phyloP scores from a whole-genome alignment of 1,284 basidiomycete species.

The Rhodofomes roseus region DNA sequence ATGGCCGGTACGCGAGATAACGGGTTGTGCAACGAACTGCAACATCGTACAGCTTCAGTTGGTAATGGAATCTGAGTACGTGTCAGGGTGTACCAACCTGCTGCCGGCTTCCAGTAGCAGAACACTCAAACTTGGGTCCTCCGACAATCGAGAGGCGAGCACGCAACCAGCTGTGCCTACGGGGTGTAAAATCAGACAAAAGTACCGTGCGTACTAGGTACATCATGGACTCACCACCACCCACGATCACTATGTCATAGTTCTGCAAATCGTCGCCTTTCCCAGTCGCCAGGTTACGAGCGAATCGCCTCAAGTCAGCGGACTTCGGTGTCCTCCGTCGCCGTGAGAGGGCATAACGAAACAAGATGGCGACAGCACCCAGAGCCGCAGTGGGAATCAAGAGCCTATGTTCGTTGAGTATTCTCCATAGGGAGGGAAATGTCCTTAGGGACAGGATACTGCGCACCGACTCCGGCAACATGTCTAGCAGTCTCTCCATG shows the following conservation, averaged over 20 bases:
- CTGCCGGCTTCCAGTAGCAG: slow-evolving; percentile 63
- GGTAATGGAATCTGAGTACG: background rate
- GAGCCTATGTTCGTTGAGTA: background rate
- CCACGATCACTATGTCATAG: slow-evolving; percentile 62
- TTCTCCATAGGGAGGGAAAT: background rate
- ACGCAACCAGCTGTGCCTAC: slow-evolving; percentile 68
- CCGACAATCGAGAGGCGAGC: slow-evolving; percentile 60
- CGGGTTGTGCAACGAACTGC: slow-evolving; percentile 17
- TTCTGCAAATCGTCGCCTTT: slow-evolving; percentile 28
- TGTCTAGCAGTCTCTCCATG: background rate
- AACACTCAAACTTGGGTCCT: slow-evolving; percentile 51
- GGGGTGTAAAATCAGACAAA: background rate
- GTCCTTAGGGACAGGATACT: background rate
- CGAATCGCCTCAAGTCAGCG: slow-evolving; percentile 10
- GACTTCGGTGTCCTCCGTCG: slow-evolving; percentile 5
- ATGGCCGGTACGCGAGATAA: slow-evolving; percentile 22
- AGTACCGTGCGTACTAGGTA: background rate
- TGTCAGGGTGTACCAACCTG: slow-evolving; percentile 39
- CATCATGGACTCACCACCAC: slow-evolving; percentile 45
- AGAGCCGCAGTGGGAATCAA: background rate
- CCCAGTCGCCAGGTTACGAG: slow-evolving; percentile 8
- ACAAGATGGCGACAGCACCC: background rate
- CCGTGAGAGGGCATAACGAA: background rate
- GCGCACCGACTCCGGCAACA: background rate
- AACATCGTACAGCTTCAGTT: background rate